Base-by-base conservation (phyloP, 2,329 filamentous ascomycete species). In the Diaporthe vexans region DNA sequence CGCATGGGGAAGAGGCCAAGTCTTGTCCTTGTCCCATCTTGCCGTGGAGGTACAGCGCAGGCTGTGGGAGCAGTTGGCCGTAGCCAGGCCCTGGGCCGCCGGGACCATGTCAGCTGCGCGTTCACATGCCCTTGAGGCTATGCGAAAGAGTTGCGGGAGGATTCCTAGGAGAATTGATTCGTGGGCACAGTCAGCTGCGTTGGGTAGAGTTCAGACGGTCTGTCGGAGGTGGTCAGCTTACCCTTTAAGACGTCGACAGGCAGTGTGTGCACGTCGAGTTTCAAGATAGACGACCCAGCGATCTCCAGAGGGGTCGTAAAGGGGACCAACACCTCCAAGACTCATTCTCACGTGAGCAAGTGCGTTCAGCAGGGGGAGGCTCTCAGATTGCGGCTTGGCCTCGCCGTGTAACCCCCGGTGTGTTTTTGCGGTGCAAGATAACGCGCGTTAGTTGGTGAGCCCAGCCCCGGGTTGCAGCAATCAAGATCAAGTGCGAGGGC, bases 101-200 rank as follows among this genome's bases (percentile, higher is more conserved):
- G 26, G 59, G 19, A 51, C 2, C 37, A 35, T 24, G 29, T 69
- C 70, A 69, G 54, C 61, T 57, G 35, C n/a, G 9, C 24, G 21
- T 72, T 75, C 70, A 75, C 67, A 72, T 75, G 63, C 9, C 35
- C 37, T 59, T 4, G 54, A 48, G 35, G 24, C 35, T 21, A 69
- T 75, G 48, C 43, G 48, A 51, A 19, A 21, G n/a, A 52, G 10
- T 26, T 15, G 26, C 33, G 29, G 72, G 48, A 24, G 29, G 43
- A 24, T 24, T 9, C 19, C 19, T 56, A 13, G 29, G n/a, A 24
- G 48, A 11, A 11, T 26, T 29, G 56, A 26, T 59, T 48, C 21
- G 46, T 33, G 26, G 26, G 48, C 29, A 33, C 51, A 46, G 56
- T 70, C 70, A 52, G 63, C 13, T n/a, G 37, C 33, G 33, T 21